Evolutionary conservation across 805 yeast genomes (phyloP).

Genomic region (Candida ipomoeae): DNA sequence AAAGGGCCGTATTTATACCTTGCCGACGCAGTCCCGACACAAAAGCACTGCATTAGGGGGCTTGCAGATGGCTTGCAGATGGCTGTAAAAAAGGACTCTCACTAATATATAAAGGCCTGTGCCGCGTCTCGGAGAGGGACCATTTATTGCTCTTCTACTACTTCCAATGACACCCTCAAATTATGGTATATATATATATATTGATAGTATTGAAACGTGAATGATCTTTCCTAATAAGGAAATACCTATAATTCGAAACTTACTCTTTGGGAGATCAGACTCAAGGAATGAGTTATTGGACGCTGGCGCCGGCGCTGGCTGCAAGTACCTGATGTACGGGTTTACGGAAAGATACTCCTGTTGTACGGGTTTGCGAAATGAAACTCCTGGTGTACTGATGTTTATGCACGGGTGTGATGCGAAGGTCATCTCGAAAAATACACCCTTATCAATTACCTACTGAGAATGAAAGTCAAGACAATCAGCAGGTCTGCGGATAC

Average conservation of each 20-base stretch:
- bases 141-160: too few relatives aligned
- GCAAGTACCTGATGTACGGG: neutral
- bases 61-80: conserved; percentile 1
- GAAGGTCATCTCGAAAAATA: conserved; percentile 3
- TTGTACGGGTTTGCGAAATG: neutral
- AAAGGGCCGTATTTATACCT: neutral
- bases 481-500: conserved; percentile 85
- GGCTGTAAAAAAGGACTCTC: neutral
- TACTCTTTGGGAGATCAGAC: neutral
- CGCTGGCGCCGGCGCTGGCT: neutral
- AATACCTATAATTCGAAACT: too few relatives aligned
- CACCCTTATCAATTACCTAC: neutral
- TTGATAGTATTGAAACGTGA: too few relatives aligned
- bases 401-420: neutral
- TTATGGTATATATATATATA: neutral
- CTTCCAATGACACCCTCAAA: too few relatives aligned
- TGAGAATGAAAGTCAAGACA: conserved; percentile 74
- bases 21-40: neutral
- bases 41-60: neutral
- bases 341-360: neutral
- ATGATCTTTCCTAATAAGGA: too few relatives aligned
- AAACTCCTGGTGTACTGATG: neutral
- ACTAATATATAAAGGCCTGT: neutral
- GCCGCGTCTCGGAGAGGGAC: too few relatives aligned
- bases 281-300: too few relatives aligned